A percentile compares a stretch with the other conserved stretches of the same genome.
Conservation (phyloP, 306 rosid genomes). For the Parietaria judaica region DNA sequence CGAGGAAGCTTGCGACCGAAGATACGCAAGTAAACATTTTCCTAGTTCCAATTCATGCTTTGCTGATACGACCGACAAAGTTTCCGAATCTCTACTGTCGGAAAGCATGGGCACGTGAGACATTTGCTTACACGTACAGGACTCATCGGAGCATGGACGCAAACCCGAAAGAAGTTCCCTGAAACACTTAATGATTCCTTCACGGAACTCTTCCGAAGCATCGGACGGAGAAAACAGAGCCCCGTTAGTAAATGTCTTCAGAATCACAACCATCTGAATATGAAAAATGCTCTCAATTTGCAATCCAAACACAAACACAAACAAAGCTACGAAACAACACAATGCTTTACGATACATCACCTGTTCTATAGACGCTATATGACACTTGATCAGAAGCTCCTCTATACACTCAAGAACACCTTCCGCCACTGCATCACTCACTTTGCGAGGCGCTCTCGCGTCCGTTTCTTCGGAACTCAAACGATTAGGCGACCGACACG, state of each 20-base stretch:
- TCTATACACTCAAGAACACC: conserved; percentile 75
- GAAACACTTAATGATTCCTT: conserved; percentile 75
- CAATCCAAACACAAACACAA: background rate
- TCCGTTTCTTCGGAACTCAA: conserved; percentile 43
- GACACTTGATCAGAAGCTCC: conserved; percentile 76
- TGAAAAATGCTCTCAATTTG: conserved; percentile 12
- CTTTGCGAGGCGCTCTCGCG: conserved; percentile 29
- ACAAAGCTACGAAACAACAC: too few relatives aligned
- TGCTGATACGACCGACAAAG: conserved; percentile 22
- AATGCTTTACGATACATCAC: conserved; percentile 29
- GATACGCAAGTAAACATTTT: conserved; percentile 72
- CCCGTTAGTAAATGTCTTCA: conserved; percentile 85
- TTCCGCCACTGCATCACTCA: conserved; percentile 79
- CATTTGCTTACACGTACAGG: conserved; percentile 55
- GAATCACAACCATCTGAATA: conserved; percentile 86
- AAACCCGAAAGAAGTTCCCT: conserved; percentile 58
- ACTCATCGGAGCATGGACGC: conserved; percentile 46
- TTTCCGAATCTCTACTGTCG: conserved; percentile 28
- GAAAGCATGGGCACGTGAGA: conserved; percentile 48
- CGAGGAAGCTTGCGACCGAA: conserved; percentile 62
- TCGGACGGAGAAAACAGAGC: conserved; percentile 78
- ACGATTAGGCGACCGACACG: conserved; percentile 52
- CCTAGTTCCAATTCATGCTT: conserved; percentile 39
- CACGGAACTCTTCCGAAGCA: conserved; percentile 98
- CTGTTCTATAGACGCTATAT: conserved; percentile 76